These are phyloP conservation scores for Globisporangium polare DNA, from an alignment of 352 stramenopile genomes.

Conservation along the genomic window DNA sequence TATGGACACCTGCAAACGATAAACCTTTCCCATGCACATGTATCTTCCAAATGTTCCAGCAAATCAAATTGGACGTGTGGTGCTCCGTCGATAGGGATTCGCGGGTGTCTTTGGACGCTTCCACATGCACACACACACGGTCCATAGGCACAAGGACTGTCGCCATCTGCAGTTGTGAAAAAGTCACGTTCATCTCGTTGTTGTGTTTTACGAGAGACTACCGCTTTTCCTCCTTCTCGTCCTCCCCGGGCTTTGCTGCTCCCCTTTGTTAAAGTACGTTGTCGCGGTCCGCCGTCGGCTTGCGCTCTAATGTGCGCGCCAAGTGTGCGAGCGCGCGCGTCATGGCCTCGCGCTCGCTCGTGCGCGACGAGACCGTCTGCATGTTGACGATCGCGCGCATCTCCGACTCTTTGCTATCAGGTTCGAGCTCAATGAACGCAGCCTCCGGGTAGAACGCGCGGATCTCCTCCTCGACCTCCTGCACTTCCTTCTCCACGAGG, in stretches of 20 bases:
- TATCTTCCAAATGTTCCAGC: too few relatives aligned
- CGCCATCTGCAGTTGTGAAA: too few relatives aligned
- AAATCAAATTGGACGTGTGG: too few relatives aligned
- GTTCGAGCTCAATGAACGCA: conserved; percentile 97
- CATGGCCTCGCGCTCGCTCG: conserved; percentile 85
- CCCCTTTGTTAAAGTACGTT: conserved; percentile 14
- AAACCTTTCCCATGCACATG: too few relatives aligned
- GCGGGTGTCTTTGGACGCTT: too few relatives aligned
- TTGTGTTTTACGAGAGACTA: neutral
- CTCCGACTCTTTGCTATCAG: conserved; percentile 90
- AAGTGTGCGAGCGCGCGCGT: conserved; percentile 69
- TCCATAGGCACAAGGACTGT: too few relatives aligned
- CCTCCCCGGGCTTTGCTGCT: neutral
- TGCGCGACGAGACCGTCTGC: conserved; percentile 75
- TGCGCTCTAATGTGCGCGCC: conserved; percentile 61
- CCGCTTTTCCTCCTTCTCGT: neutral
- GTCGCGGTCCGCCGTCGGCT: conserved; percentile 9
- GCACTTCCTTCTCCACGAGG: conserved; percentile 94
- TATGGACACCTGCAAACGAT: too few relatives aligned
- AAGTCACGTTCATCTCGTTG: too few relatives aligned
- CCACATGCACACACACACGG: too few relatives aligned
- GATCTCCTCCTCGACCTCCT: conserved; percentile 95
- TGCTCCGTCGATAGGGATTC: too few relatives aligned
- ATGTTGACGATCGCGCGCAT: conserved; percentile 83
- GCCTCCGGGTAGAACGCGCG: conserved; percentile 90